Percentiles rank a stretch among this genome's conserved stretches.
Evolutionary conservation across 2,329 filamentous ascomycete species (phyloP).

Genomic region (Ilyonectria robusta): DNA sequence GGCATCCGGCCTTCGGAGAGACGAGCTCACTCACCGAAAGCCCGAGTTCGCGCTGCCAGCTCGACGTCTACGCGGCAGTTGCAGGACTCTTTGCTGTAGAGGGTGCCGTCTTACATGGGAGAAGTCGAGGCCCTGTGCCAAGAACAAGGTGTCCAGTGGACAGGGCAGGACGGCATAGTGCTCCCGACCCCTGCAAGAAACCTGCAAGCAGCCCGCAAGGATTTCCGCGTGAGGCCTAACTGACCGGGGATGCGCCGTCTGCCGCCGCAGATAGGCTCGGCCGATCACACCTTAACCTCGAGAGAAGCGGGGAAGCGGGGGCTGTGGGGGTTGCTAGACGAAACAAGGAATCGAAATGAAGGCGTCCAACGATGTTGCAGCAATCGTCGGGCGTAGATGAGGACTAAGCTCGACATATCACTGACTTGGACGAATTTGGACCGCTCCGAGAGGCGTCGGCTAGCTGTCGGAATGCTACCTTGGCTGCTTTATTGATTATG

Average conservation of each 20-base stretch:
- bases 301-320: conserved; percentile 18
- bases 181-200: background rate
- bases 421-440: background rate
- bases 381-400: background rate
- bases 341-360: background rate
- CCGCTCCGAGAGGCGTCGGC: background rate
- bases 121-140: background rate
- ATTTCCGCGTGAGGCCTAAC: conserved; percentile 9
- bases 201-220: background rate
- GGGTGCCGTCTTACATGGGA: background rate
- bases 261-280: background rate
- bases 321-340: background rate
- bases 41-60: conserved; percentile 1
- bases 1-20: conserved; percentile 12
- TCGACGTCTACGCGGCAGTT: background rate
- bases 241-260: conserved; percentile 13
- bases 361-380: background rate
- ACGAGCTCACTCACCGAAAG: conserved; percentile 16
- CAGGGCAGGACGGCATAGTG: background rate
- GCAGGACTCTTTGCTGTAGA: background rate
- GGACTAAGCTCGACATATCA: background rate
- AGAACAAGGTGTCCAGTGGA: background rate
- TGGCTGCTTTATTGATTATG: background rate
- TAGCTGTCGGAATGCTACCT: background rate
- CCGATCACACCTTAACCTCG: background rate